A percentile compares a stretch with the other conserved stretches of the same genome.
These are phyloP conservation scores for Kazachstania sp. DNA, from an alignment of 1,139 yeast genomes.

Conservation along the genomic window DNA sequence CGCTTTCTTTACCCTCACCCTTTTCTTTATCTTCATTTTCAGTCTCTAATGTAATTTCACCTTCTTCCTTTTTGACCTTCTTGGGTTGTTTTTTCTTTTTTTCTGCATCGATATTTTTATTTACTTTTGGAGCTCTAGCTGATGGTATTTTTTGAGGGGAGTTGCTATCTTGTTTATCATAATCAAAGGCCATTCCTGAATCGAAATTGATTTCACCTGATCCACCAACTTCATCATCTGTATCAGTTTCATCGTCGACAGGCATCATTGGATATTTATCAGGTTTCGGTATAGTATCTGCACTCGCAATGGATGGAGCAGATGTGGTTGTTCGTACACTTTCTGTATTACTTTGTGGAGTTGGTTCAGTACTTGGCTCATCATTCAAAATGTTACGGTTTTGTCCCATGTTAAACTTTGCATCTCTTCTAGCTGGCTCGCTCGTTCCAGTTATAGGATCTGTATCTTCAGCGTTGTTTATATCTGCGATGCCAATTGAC, in stretches of 20 bases:
- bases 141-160: conserved; percentile 9
- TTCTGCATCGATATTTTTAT: not conserved
- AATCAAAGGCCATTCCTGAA: conserved; percentile 28
- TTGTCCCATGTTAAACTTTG: conserved; percentile 1
- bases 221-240: conserved; percentile 27
- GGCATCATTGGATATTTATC: not conserved
- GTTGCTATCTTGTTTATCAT: conserved; percentile 26
- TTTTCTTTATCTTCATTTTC: not conserved
- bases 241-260: conserved; percentile 28
- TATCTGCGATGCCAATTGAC: conserved; percentile 4
- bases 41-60: not conserved
- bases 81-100: not conserved
- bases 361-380: not conserved
- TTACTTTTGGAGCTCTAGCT: not conserved
- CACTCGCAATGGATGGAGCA: not conserved
- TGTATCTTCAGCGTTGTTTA: conserved; percentile 4
- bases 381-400: conserved; percentile 2
- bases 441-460: not conserved
- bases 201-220: conserved; percentile 28
- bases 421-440: not conserved
- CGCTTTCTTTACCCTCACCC: not conserved
- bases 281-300: not conserved
- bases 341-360: not conserved
- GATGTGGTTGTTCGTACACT: not conserved
- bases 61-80: conserved; percentile 1